Evolutionary conservation across 345 rosid species (phyloP).

Genomic region (Citrus trifoliata): DNA sequence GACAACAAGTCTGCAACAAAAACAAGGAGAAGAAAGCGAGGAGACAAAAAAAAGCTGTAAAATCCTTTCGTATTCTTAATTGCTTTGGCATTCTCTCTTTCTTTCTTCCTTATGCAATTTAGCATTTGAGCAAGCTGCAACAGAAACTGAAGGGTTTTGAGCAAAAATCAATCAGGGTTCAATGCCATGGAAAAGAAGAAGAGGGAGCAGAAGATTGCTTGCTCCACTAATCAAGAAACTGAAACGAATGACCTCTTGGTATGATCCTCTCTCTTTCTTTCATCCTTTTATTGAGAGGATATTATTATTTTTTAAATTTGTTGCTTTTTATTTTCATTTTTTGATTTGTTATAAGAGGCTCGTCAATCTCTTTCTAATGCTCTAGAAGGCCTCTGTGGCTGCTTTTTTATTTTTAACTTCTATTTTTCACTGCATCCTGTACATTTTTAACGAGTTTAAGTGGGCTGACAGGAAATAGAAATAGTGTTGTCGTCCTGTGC

Average conservation of each 20-base stretch:
- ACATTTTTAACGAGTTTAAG: not conserved
- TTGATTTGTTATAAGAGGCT: no score
- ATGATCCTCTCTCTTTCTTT: slow-evolving; percentile 1
- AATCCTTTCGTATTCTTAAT: slow-evolving; percentile 17
- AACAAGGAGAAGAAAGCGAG: not conserved
- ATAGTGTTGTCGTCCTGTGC: no score
- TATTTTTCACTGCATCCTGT: not conserved
- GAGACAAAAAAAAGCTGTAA: not conserved
- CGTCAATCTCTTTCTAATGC: not conserved
- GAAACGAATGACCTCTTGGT: slow-evolving; percentile 24
- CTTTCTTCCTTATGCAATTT: not conserved
- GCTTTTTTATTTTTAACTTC: no score
- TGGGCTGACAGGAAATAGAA: not conserved
- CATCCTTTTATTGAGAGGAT: not conserved
- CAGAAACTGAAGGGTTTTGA: not conserved
- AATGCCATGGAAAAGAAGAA: slow-evolving; percentile 33
- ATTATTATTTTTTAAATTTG: no score
- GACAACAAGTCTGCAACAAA: slow-evolving; percentile 24
- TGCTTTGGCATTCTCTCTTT: slow-evolving; percentile 5
- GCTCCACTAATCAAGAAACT: slow-evolving; percentile 15
- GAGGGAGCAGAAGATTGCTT: slow-evolving; percentile 16
- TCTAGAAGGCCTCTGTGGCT: not conserved
- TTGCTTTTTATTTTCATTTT: no score
- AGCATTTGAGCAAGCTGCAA: not conserved
- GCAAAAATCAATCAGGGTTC: not conserved